Evolutionary conservation across 768 basidiomycete genomes (phyloP), one percentile per base, ranked within the genome.

Genomic region (Russula sp.): DNA sequence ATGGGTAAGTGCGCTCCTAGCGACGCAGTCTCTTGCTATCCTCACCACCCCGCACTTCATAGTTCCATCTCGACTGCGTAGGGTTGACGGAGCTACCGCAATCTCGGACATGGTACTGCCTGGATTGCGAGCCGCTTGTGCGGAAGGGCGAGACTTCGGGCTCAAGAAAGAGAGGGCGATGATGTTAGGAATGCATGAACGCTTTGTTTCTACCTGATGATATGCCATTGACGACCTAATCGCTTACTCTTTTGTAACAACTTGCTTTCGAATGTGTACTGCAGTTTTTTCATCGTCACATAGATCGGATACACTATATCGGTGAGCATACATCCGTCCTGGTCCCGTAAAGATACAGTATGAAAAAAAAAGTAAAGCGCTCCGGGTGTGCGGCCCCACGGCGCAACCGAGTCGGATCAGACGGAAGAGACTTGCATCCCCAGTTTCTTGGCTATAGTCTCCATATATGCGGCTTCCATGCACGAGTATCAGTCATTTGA

Each of bases 361-460:
- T 20, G 24, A 34, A 11, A 13, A 10, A 20, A 49, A 16, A 49
- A 36, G n/a, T 6, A 30, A 48, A n/a, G 20, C 22, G 20, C 3
- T 24, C 13, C 48, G 24, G 14, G 24, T 24, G 24, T 24, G 36
- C 36, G 13, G 2, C 24, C 5, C 13, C 24, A 24, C 22, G 11
- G 24, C 10, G 24, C 38, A 24, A 56, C 28, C 55, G 30, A 28
- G 26, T 26, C 55, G n/a, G 36, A 36, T 36, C 36, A 62, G 30
- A 63, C 57, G 34, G 65, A 73, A 2, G 73, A 71, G 36, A 69
- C 63, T 44, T 72, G 77, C 81, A 90, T 80, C 58, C 88, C 89
- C 50, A 93, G 78, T 69, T 90, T 89, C 74, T 89, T 89, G 4
- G 90, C 88, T 30, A 92, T 77, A 0, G 87, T 91, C 73, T 91